A percentile compares a stretch with the other conserved stretches of the same genome.
phyloP scores from a whole-genome alignment of 2,329 filamentous ascomycete genomes.

The Botrytis medusae region DNA sequence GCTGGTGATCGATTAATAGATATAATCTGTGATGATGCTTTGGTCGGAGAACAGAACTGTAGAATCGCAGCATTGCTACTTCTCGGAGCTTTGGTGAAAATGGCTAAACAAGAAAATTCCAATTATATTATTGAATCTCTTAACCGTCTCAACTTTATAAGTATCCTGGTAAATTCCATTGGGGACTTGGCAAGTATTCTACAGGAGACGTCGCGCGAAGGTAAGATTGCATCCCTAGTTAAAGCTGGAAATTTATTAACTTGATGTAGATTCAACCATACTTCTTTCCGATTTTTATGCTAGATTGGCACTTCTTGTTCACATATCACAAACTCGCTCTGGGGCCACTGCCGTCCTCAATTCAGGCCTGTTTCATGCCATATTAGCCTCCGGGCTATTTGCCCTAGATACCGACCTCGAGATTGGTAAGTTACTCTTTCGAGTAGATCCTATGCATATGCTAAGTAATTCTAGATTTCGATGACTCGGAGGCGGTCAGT shows the following conservation, averaged over 20 bases:
- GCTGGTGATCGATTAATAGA: slow-evolving; percentile 82
- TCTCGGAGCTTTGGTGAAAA: slow-evolving; percentile 72
- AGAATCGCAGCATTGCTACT: slow-evolving; percentile 84
- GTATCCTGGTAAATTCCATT: slow-evolving; percentile 85
- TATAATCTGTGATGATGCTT: slow-evolving; percentile 89
- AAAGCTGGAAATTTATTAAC: slow-evolving; percentile 15
- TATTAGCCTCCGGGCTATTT: slow-evolving; percentile 84
- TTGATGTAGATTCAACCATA: slow-evolving; percentile 41
- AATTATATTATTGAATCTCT: slow-evolving; percentile 76
- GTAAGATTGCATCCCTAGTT: slow-evolving; percentile 46
- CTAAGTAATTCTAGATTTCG: slow-evolving; percentile 34
- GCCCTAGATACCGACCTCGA: slow-evolving; percentile 89
- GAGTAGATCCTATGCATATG: slow-evolving; percentile 22
- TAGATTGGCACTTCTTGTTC: slow-evolving; percentile 77
- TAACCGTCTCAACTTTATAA: slow-evolving; percentile 84
- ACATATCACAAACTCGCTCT: slow-evolving; percentile 78
- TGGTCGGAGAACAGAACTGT: slow-evolving; percentile 76
- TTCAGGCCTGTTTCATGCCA: slow-evolving; percentile 78
- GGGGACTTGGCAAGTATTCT: slow-evolving; percentile 74
- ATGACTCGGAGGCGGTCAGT: slow-evolving; percentile 33
- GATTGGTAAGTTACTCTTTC: slow-evolving; percentile 51
- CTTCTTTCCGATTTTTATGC: slow-evolving; percentile 57
- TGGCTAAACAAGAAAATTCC: slow-evolving; percentile 71
- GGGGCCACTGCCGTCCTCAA: slow-evolving; percentile 87
- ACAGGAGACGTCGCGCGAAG: slow-evolving; percentile 54